Evolutionary conservation across 164 flowering plant species (phyloP).

Genomic region (grape (Vitis vinifera)): ASM3070453v1 NC_081806.1:11649001-11649500

Average conservation of each 20-base stretch:
- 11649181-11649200: conserved; percentile 69
- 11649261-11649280: conserved; percentile 63
- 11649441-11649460: conserved; percentile 98
- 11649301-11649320: conserved; percentile 60
- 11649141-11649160: conserved; percentile 68
- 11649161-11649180: conserved; percentile 75
- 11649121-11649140: conserved; percentile 75
- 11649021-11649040: conserved; percentile 64
- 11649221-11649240: conserved; percentile 62
- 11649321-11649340: conserved; percentile 85
- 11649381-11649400: conserved; percentile 75
- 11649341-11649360: conserved; percentile 88
- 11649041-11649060: conserved; percentile 68
- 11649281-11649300: conserved; percentile 57
- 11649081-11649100: conserved; percentile 90
- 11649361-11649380: conserved; percentile 91
- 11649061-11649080: conserved; percentile 82
- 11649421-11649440: conserved; percentile 84
- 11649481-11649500: conserved; percentile 90
- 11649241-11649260: conserved; percentile 65
- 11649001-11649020: conserved; percentile 77
- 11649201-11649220: conserved; percentile 85
- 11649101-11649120: conserved; percentile 76
- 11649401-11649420: conserved; percentile 92
- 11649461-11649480: conserved; percentile 87